These are phyloP conservation scores for Pseudohalonectria lignicola DNA, from an alignment of 2,329 filamentous ascomycete species.

Conservation along the genomic window DNA sequence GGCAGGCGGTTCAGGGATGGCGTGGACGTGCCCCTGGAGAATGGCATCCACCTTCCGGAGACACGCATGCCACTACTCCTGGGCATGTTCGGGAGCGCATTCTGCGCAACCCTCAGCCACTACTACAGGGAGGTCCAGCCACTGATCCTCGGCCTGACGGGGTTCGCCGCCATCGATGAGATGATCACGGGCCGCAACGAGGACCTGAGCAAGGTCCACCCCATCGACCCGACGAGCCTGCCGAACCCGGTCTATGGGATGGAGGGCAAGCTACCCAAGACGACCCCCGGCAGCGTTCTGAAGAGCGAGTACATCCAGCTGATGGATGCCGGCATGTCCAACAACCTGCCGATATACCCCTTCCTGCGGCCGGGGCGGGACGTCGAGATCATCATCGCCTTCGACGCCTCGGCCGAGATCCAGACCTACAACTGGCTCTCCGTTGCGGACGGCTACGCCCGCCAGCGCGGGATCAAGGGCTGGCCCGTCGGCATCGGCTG, in stretches of 20 bases:
- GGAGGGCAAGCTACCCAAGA: constrained; percentile 58
- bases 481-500: constrained; percentile 95
- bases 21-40: constrained; percentile 49
- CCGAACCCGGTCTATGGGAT: constrained; percentile 85
- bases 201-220: constrained; percentile 83
- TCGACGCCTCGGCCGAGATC: constrained; percentile 90
- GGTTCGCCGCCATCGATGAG: constrained; percentile 67
- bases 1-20: constrained; percentile 74
- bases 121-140: constrained; percentile 95
- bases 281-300: constrained; percentile 69
- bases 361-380: constrained; percentile 78
- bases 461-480: constrained; percentile 79
- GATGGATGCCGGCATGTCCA: constrained; percentile 98
- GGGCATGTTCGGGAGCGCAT: constrained; percentile 94
- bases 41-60: constrained; percentile 68
- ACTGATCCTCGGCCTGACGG: constrained; percentile 60
- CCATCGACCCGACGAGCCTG: constrained; percentile 81
- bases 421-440: constrained; percentile 94
- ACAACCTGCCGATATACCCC: constrained; percentile 94
- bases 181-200: constrained; percentile 74
- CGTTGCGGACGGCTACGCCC: constrained; percentile 85
- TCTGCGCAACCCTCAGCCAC: constrained; percentile 89
- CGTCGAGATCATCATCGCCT: constrained; percentile 83
- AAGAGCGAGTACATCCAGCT: constrained; percentile 61
- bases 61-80: constrained; percentile 72